phyloP scores from a whole-genome alignment of 2,329 filamentous ascomycete species.

The Fusarium dimerum region DNA sequence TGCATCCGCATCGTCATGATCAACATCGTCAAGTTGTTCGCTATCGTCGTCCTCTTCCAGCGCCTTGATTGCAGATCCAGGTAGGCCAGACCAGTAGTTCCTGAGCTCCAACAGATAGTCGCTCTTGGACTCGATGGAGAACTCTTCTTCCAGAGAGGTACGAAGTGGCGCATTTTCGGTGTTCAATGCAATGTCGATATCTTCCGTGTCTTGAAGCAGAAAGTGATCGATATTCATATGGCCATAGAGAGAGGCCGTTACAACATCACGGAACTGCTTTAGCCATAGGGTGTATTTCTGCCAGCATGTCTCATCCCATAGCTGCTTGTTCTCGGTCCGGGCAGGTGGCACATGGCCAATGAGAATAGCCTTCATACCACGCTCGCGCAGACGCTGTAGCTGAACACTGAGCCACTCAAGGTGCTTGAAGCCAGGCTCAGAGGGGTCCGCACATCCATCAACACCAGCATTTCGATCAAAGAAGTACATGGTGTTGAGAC shows the following conservation, averaged over 20 bases:
- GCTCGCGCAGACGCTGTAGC: constrained; percentile 76
- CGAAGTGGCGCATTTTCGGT: constrained; percentile 22
- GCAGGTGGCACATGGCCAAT: constrained; percentile 94
- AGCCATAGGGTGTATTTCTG: constrained; percentile 95
- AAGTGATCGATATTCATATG: constrained; percentile 99
- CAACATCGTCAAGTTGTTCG: constrained; percentile 22
- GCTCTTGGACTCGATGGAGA: constrained; percentile 61
- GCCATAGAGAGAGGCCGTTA: constrained; percentile 78
- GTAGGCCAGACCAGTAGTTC: constrained; percentile 74
- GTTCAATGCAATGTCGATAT: constrained; percentile 62
- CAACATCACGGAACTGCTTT: constrained; percentile 85
- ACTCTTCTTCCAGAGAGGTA: constrained; percentile 46
- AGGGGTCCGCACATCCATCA: constrained; percentile 78
- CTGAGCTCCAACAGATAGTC: constrained; percentile 80
- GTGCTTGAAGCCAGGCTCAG: constrained; percentile 88
- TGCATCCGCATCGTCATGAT: constrained; percentile 21
- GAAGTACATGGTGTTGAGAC: constrained; percentile 95
- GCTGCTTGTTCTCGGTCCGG: constrained; percentile 77
- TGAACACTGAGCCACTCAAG: constrained; percentile 95
- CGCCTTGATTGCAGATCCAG: constrained; percentile 46
- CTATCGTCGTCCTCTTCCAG: constrained; percentile 18
- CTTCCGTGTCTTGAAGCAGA: constrained; percentile 80
- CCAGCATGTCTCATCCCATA: constrained; percentile 98
- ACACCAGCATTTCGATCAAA: constrained; percentile 92
- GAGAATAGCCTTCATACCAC: constrained; percentile 91